Percentiles rank a stretch among this genome's conserved stretches.
Conservation (phyloP, 306 rosid genomes). For the Argentina anserina region DNA sequence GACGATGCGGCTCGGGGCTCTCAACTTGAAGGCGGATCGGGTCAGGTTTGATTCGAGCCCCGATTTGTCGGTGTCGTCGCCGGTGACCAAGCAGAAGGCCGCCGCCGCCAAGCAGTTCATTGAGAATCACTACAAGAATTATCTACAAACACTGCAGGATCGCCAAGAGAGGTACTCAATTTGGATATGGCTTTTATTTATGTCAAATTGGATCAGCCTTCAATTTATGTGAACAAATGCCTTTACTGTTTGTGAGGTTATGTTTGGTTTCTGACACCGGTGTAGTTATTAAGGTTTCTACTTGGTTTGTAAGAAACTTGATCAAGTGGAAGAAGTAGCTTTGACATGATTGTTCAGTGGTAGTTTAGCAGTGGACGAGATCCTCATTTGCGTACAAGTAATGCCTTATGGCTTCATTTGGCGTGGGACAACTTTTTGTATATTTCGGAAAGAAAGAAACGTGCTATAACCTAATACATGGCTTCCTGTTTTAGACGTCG, state of each 20-base stretch:
- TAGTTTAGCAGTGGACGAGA: background rate
- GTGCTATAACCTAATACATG: background rate
- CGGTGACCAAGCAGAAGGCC: slow-evolving; percentile 92
- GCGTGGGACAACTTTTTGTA: background rate
- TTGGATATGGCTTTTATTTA: background rate
- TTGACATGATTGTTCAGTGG: background rate
- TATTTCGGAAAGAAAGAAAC: background rate
- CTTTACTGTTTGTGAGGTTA: background rate
- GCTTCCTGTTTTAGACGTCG: slow-evolving; percentile 55
- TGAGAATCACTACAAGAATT: slow-evolving; percentile 94
- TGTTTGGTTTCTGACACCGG: background rate
- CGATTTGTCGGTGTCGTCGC: slow-evolving; percentile 87
- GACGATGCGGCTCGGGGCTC: slow-evolving; percentile 74
- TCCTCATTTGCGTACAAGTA: background rate
- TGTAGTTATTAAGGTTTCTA: background rate
- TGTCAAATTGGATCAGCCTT: slow-evolving; percentile 6
- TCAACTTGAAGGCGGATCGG: slow-evolving; percentile 70
- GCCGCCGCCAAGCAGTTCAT: slow-evolving; percentile 93
- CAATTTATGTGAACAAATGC: background rate
- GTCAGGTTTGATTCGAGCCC: slow-evolving; percentile 56
- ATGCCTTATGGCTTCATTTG: background rate
- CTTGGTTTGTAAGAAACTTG: background rate
- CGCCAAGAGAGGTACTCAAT: slow-evolving; percentile 75
- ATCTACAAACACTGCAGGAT: slow-evolving; percentile 93
- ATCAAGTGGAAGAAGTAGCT: too few relatives aligned